Percentiles rank a stretch among this genome's conserved stretches.
These are phyloP conservation scores for Fusarium pseudograminearum DNA, from an alignment of 2,329 filamentous ascomycete species.

Conservation along the genomic window DNA sequence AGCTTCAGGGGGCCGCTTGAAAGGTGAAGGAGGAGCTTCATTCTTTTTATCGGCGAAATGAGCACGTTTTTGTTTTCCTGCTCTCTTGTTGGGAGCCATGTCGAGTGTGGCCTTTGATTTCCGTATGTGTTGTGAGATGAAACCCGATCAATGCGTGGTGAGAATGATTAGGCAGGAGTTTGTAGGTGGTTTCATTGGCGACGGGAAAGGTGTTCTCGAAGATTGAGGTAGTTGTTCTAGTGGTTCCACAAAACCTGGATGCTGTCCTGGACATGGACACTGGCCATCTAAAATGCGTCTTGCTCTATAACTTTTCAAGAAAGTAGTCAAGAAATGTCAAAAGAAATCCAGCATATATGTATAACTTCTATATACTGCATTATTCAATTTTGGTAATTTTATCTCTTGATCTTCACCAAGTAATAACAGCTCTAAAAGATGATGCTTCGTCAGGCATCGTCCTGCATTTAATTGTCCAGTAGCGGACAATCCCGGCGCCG, in stretches of 20 bases:
- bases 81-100: slow-evolving; percentile 53
- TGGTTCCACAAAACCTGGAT: slow-evolving; percentile 35
- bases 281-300: background rate
- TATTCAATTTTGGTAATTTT: slow-evolving; percentile 7
- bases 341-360: background rate
- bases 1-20: slow-evolving; percentile 72
- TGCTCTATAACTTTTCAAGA: background rate
- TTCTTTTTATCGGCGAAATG: slow-evolving; percentile 46
- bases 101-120: background rate
- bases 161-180: slow-evolving; percentile 12
- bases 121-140: background rate
- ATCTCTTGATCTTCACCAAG: background rate
- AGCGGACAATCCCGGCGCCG: slow-evolving; percentile 44
- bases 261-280: slow-evolving; percentile 1
- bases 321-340: background rate
- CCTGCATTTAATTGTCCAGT: background rate
- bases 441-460: background rate
- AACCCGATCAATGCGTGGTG: slow-evolving; percentile 16
- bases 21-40: slow-evolving; percentile 69
- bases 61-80: slow-evolving; percentile 49
- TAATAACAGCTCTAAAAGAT: background rate
- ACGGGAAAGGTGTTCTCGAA: slow-evolving; percentile 41
- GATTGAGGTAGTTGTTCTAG: slow-evolving; percentile 9
- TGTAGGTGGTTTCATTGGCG: slow-evolving; percentile 28
- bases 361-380: background rate